Conservation (phyloP, 2,329 filamentous ascomycete species). For the Botryotinia calthae region DNA sequence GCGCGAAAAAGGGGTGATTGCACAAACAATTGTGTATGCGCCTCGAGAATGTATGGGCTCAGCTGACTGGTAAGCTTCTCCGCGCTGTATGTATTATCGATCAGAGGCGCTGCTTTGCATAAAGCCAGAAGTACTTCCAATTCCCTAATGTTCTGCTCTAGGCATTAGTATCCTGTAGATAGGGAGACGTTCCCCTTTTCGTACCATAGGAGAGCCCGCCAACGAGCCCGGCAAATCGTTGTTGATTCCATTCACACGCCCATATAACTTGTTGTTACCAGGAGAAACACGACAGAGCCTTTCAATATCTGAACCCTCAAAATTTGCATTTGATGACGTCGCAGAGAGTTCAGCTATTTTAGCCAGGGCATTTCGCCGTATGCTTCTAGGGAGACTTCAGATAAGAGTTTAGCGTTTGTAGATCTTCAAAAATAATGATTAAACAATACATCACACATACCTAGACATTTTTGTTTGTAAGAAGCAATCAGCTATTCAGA, state of each 20-base stretch:
- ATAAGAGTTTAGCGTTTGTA: neutral
- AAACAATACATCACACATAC: neutral
- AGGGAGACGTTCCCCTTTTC: neutral
- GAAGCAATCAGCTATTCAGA: neutral
- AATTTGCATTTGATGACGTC: conserved; percentile 50
- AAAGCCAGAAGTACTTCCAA: conserved; percentile 88
- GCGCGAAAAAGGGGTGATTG: conserved; percentile 79
- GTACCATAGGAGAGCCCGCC: conserved; percentile 61
- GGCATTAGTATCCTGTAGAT: conserved; percentile 16
- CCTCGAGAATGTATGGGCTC: conserved; percentile 80
- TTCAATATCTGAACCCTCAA: conserved; percentile 63
- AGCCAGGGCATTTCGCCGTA: conserved; percentile 61
- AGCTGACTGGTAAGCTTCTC: conserved; percentile 77
- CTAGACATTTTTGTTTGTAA: conserved; percentile 14
- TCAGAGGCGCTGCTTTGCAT: conserved; percentile 80
- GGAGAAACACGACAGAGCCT: conserved; percentile 58
- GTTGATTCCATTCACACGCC: conserved; percentile 48
- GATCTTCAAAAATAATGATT: neutral
- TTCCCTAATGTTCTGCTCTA: conserved; percentile 74
- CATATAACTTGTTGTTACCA: conserved; percentile 45
- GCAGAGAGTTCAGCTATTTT: conserved; percentile 65
- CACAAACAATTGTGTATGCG: conserved; percentile 73
- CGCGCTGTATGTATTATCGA: conserved; percentile 69
- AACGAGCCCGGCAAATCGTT: conserved; percentile 45
- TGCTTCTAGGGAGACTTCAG: conserved; percentile 46